A percentile compares a stretch with the other conserved stretches of the same genome.
Evolutionary conservation across 148 eudicot species (phyloP).

Genomic region (Pharnaceum exiguum): DNA sequence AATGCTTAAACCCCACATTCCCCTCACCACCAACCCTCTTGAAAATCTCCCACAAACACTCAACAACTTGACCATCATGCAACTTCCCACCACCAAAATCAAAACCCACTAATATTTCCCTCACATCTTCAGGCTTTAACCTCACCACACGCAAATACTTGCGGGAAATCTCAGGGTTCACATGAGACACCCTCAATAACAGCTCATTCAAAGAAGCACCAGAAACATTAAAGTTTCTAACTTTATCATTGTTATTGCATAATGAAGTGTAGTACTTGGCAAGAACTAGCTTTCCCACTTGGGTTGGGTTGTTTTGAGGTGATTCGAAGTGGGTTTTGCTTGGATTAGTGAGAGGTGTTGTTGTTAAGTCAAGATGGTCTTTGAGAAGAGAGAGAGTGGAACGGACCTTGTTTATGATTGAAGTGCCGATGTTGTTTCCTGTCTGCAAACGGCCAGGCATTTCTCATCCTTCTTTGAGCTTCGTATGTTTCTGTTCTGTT

Average conservation of each 20-base stretch:
- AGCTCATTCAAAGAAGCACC: constrained; percentile 34
- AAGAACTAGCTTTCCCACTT: constrained; percentile 26
- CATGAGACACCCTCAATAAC: constrained; percentile 35
- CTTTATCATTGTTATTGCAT: constrained; percentile 22
- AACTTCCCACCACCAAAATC: constrained; percentile 23
- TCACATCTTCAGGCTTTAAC: constrained; percentile 51
- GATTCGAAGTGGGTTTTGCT: constrained; percentile 21
- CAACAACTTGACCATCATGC: constrained; percentile 37
- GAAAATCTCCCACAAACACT: constrained; percentile 64
- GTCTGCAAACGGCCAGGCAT: constrained; percentile 14
- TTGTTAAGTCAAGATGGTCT: background rate
- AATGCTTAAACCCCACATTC: constrained; percentile 41
- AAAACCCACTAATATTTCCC: constrained; percentile 52
- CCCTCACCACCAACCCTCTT: constrained; percentile 37
- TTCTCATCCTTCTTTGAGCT: too few relatives aligned
- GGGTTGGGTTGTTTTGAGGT: constrained; percentile 8
- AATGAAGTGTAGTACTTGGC: constrained; percentile 17
- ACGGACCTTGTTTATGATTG: constrained; percentile 9
- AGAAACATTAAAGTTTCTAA: constrained; percentile 4
- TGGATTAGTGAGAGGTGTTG: background rate
- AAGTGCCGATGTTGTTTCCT: constrained; percentile 4
- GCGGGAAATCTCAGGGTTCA: constrained; percentile 49
- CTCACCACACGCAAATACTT: constrained; percentile 37
- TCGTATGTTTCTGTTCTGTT: too few relatives aligned
- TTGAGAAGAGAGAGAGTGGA: constrained; percentile 2